Evolutionary conservation across 2,329 filamentous ascomycete genomes (phyloP).

Genomic region (Onygena corvina): DNA sequence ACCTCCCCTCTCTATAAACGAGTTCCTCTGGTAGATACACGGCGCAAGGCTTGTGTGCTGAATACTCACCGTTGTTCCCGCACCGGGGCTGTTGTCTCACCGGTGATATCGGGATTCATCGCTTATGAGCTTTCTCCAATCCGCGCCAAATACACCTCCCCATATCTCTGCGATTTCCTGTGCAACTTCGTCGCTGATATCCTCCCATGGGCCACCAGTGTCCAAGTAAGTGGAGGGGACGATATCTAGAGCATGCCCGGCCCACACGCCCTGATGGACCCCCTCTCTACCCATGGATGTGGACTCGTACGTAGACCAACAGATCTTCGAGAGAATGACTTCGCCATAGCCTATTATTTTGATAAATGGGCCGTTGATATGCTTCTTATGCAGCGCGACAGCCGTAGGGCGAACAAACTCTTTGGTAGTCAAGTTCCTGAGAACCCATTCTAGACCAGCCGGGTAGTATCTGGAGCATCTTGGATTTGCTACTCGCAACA

Average conservation of each 20-base stretch:
- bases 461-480: conserved; percentile 8
- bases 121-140: background rate
- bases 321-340: conserved; percentile 9
- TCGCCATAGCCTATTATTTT: conserved; percentile 10
- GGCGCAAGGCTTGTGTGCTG: too few relatives aligned
- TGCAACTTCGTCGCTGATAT: conserved; percentile 9
- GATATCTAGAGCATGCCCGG: conserved; percentile 10
- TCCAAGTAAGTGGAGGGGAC: conserved; percentile 9
- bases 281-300: conserved; percentile 7
- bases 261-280: conserved; percentile 9
- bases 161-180: conserved; percentile 4
- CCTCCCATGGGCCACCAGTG: conserved; percentile 6
- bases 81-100: too few relatives aligned
- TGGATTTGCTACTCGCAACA: background rate
- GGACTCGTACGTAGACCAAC: conserved; percentile 1
- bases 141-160: conserved; percentile 6
- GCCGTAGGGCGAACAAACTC: conserved; percentile 10
- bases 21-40: too few relatives aligned
- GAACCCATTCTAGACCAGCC: conserved; percentile 7
- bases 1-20: too few relatives aligned
- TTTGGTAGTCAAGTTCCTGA: conserved; percentile 10
- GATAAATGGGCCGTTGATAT: conserved; percentile 11
- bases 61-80: too few relatives aligned
- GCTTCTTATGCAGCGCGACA: conserved; percentile 9
- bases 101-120: too few relatives aligned